Percentiles rank a stretch among this genome's conserved stretches.
phyloP scores from a whole-genome alignment of 169 alveolate species.

The Plasmodium knowlesi region DNA sequence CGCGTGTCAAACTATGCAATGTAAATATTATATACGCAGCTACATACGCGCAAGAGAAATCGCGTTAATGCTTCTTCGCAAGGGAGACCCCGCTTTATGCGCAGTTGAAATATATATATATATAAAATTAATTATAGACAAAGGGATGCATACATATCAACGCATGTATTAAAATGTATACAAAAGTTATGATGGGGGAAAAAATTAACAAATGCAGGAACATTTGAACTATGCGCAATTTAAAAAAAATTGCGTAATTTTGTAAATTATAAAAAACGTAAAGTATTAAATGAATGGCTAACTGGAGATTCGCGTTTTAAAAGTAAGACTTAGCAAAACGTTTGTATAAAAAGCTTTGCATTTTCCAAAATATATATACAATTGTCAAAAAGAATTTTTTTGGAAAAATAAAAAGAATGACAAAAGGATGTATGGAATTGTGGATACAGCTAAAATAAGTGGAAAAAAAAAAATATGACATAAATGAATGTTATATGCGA shows the following conservation, averaged over 20 bases:
- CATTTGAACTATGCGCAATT: not conserved
- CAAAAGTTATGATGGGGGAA: not conserved
- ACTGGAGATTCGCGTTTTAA: not conserved
- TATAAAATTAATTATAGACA: not conserved
- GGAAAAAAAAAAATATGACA: not conserved
- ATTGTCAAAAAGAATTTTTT: not conserved
- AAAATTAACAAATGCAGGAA: not conserved
- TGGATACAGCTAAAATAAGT: not conserved
- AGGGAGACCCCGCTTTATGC: not conserved
- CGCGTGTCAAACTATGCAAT: not conserved
- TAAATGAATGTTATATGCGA: not conserved
- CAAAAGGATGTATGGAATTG: not conserved
- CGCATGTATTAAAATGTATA: not conserved
- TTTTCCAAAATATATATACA: not conserved
- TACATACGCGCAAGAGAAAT: not conserved
- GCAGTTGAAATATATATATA: not conserved
- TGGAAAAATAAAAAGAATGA: not conserved
- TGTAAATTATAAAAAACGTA: not conserved
- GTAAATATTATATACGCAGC: not conserved
- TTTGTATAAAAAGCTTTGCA: not conserved
- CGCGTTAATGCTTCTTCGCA: not conserved
- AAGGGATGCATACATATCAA: not conserved
- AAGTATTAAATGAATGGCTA: not conserved
- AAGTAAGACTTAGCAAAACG: not conserved
- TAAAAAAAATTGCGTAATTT: not conserved